phyloP scores from a whole-genome alignment of 257 asterid genomes.

The Nicotiana undulata region DNA sequence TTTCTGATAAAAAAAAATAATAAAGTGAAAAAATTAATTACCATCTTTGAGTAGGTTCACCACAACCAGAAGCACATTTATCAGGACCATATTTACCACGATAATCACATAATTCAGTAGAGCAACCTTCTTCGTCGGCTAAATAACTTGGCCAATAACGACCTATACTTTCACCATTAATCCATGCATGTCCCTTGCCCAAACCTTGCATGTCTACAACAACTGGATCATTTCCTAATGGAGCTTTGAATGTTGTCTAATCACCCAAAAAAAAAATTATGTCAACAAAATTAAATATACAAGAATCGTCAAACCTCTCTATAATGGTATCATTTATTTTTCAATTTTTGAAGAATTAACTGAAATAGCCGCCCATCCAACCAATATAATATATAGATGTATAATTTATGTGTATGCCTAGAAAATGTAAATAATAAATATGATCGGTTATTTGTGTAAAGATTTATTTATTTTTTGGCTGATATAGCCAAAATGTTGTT shows the following conservation, averaged over 20 bases:
- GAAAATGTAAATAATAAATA: too few relatives aligned
- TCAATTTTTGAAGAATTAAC: too few relatives aligned
- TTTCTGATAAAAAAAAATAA: too few relatives aligned
- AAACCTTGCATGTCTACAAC: conserved; percentile 50
- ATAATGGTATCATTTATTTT: too few relatives aligned
- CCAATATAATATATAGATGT: too few relatives aligned
- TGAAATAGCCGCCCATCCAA: too few relatives aligned
- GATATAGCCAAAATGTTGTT: too few relatives aligned
- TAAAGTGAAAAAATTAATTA: too few relatives aligned
- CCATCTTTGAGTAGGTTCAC: conserved; percentile 65
- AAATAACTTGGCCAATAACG: conserved; percentile 67
- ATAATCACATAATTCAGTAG: conserved; percentile 56
- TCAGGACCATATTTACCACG: conserved; percentile 37
- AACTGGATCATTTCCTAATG: conserved; percentile 47
- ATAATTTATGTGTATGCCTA: too few relatives aligned
- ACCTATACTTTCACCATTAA: conserved; percentile 57
- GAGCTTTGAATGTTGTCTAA: conserved; percentile 54
- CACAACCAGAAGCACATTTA: conserved; percentile 54
- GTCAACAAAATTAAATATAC: neutral
- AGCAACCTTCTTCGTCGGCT: conserved; percentile 33
- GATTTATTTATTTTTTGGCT: too few relatives aligned
- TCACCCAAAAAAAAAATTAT: neutral
- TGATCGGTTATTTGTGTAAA: too few relatives aligned
- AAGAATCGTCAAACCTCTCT: neutral
- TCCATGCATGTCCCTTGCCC: conserved; percentile 72